phyloP scores from a whole-genome alignment of 2,329 filamentous ascomycete genomes.

The Aspergillus sp. region DNA sequence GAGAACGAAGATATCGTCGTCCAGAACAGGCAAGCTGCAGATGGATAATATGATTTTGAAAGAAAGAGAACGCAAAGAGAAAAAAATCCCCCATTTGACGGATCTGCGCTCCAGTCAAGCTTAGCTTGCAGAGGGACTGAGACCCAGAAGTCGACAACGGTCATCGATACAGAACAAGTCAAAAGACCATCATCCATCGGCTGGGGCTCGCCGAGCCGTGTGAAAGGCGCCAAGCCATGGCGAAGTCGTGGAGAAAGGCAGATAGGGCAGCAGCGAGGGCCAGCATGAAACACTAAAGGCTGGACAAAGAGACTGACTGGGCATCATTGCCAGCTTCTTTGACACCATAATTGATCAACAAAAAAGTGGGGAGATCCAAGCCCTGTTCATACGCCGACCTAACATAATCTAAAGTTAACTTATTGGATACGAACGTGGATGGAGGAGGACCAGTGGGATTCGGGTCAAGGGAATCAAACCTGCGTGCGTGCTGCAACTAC shows the following conservation, averaged over 20 bases:
- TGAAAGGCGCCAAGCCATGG: conserved; percentile 19
- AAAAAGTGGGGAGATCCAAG: conserved; percentile 17
- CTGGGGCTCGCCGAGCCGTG: conserved; percentile 17
- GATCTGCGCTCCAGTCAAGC: conserved; percentile 23
- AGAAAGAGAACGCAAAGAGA: neutral
- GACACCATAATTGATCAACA: conserved; percentile 17
- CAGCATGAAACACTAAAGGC: conserved; percentile 19
- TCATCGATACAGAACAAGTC: conserved; percentile 2
- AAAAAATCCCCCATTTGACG: conserved; percentile 21
- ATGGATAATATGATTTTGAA: conserved; percentile 8
- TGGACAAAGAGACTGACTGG: conserved; percentile 12
- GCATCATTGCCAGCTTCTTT: conserved; percentile 13
- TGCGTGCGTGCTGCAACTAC: conserved; percentile 17
- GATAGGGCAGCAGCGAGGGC: conserved; percentile 8
- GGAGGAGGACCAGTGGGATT: conserved; percentile 17
- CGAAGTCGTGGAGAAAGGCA: conserved; percentile 13
- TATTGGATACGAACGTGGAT: conserved; percentile 21
- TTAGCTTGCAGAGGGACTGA: conserved; percentile 18
- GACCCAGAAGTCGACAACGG: conserved; percentile 13
- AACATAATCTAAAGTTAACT: conserved; percentile 18
- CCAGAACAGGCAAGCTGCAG: conserved; percentile 19
- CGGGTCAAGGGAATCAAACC: conserved; percentile 20
- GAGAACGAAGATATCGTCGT: conserved; percentile 13
- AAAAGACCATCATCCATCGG: conserved; percentile 10
- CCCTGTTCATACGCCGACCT: conserved; percentile 17